A percentile compares a stretch with the other conserved stretches of the same genome.
Evolutionary conservation across 1,284 basidiomycete genomes (phyloP).

Genomic region (Peniophora sp.): DNA sequence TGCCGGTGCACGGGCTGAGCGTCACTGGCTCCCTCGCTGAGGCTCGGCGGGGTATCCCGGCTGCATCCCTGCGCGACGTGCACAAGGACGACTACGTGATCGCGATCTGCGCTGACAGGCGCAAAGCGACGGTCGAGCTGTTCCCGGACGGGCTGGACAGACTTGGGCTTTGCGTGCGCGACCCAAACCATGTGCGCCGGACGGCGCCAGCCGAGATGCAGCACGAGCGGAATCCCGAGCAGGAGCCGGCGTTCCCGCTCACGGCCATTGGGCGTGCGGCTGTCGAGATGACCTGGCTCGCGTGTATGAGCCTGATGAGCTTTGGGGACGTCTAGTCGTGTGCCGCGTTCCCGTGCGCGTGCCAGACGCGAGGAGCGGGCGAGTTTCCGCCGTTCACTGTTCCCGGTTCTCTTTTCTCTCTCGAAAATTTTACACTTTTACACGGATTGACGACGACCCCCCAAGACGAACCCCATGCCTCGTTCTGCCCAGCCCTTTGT

Average conservation of each 20-base stretch:
- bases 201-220: conserved; percentile 22
- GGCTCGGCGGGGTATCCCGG: conserved; percentile 38
- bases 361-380: too few species aligned
- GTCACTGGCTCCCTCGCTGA: conserved; percentile 54
- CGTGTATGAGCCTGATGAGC: conserved; percentile 67
- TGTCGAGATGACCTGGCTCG: conserved; percentile 77
- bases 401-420: too few species aligned
- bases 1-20: conserved; percentile 62
- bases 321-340: conserved; percentile 25
- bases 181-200: conserved; percentile 10
- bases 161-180: conserved; percentile 47
- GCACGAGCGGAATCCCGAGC: conserved; percentile 25
- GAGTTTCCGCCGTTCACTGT: too few species aligned
- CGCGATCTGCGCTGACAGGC: conserved; percentile 54
- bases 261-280: conserved; percentile 70
- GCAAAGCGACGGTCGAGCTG: conserved; percentile 54
- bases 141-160: conserved; percentile 58
- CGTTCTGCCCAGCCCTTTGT: too few species aligned
- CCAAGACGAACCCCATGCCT: too few species aligned
- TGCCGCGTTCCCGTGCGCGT: too few species aligned
- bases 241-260: conserved; percentile 32
- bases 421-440: too few species aligned
- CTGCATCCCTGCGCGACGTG: conserved; percentile 22
- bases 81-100: conserved; percentile 37
- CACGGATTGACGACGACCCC: too few species aligned